Evolutionary conservation across 2,329 filamentous ascomycete genomes (phyloP), one percentile per base, ranked within the genome.

Genomic region (Neopestalotiopsis sp.): DNA sequence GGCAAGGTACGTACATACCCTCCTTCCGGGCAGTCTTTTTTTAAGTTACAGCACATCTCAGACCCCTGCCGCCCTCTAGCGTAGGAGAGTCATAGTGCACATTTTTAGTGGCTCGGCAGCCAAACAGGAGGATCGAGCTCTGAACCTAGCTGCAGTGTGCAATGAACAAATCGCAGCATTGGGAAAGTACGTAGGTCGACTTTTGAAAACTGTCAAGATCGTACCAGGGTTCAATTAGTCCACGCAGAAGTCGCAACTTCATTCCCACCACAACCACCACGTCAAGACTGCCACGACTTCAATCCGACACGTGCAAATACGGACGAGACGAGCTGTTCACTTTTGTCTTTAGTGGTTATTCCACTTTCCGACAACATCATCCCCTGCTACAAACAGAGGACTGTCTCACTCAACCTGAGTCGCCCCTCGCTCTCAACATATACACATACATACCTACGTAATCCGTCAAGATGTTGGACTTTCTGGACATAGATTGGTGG

Each of bases 401-500:
- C 57, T 59, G 57, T 59, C 57, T 59, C 30, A 34, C 57, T 59
- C 30, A 34, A 59, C 57, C 57, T 34, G 30, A 14, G 57, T 53
- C 45, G 38, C 57, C 61, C 20, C 49, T 66, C 34, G 10, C 34
- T 10, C 10, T 38, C 34, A 10, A 3, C 34, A 38, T 38, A 38
- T 10, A 38, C 10, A 6, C 6, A 38, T 49, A 38, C 28, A 30
- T 67, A 56, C 32, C 40, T 40, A 30, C 65, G 38, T 38, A 59
- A 58, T 38, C 65, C 34, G 42, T 65, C 77, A 79, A 73, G 69
- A 88, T 89, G 85, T 81, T 88, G 74, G 80, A 83, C 71, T 49
- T 70, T 5, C 34, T 67, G n/a, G 66, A 67, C 45, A 81, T 91
- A 73, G 89, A 97, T 86, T 97, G 94, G 94, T 84, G 92, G 82